A percentile compares a stretch with the other conserved stretches of the same genome.
Evolutionary conservation across 2,329 filamentous ascomycete species (phyloP).

Genomic region (Nothophaeocryptopus gaeumannii): DNA sequence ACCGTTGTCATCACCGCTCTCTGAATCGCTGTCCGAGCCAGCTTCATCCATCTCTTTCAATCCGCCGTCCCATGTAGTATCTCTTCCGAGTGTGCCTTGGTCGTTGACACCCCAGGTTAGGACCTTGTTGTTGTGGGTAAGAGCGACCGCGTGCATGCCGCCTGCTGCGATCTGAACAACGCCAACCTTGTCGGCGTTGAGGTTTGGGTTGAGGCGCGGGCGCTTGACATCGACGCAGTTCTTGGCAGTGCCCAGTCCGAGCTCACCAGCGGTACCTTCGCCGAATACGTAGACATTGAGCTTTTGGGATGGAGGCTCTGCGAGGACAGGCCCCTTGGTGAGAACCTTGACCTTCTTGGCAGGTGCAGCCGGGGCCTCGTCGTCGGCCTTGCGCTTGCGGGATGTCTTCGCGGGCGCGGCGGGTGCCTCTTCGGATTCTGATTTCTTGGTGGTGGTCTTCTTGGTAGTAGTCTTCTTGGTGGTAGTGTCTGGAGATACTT

Average conservation of each 20-base stretch:
- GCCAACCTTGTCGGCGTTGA: constrained; percentile 56
- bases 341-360: constrained; percentile 33
- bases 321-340: constrained; percentile 50
- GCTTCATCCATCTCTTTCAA: constrained; percentile 54
- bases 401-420: constrained; percentile 19
- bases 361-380: constrained; percentile 28
- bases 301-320: constrained; percentile 59
- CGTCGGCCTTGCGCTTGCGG: constrained; percentile 30
- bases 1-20: constrained; percentile 57
- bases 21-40: constrained; percentile 54
- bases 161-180: constrained; percentile 75
- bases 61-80: constrained; percentile 67
- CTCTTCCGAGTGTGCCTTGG: constrained; percentile 73
- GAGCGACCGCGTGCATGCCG: constrained; percentile 75
- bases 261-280: constrained; percentile 75
- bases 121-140: constrained; percentile 78
- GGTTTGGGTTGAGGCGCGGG: constrained; percentile 65
- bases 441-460: constrained; percentile 11
- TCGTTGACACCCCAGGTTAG: constrained; percentile 88
- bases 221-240: constrained; percentile 70
- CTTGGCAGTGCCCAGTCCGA: constrained; percentile 69
- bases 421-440: constrained; percentile 5
- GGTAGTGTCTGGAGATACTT: constrained; percentile 21
- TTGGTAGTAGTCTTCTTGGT: constrained; percentile 26
- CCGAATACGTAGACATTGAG: constrained; percentile 79